A percentile compares a stretch with the other conserved stretches of the same genome.
These are phyloP conservation scores for Exsudoporus frostii DNA, from an alignment of 768 basidiomycete genomes.

Conservation along the genomic window DNA sequence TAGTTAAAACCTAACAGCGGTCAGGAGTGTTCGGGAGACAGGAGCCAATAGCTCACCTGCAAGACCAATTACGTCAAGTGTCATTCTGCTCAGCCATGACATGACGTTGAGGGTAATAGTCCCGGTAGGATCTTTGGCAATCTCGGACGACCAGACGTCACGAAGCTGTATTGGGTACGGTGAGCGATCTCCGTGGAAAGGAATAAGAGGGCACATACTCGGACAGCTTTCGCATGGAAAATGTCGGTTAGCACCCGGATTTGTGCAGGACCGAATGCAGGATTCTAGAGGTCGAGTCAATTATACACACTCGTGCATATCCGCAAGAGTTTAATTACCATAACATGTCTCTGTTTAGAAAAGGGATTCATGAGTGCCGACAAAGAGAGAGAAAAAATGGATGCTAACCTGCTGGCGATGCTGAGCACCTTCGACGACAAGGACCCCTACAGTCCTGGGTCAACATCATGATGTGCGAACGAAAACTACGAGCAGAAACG, in stretches of 20 bases:
- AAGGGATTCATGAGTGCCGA: neutral
- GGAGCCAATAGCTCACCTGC: slow-evolving; percentile 25
- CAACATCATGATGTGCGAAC: neutral
- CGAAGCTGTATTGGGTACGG: slow-evolving; percentile 33
- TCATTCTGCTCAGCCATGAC: slow-evolving; percentile 33
- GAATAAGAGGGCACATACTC: slow-evolving; percentile 32
- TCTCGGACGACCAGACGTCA: slow-evolving; percentile 41
- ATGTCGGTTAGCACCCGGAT: slow-evolving; percentile 57
- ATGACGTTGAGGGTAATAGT: slow-evolving; percentile 27
- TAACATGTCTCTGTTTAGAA: slow-evolving; percentile 8
- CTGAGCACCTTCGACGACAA: slow-evolving; percentile 40
- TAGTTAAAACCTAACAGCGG: slow-evolving; percentile 33
- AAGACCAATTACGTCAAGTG: slow-evolving; percentile 40
- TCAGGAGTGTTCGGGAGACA: too few relatives aligned
- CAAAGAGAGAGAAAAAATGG: neutral
- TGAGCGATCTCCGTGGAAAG: neutral
- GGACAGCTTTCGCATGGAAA: slow-evolving; percentile 52
- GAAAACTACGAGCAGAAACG: neutral
- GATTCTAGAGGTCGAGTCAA: slow-evolving; percentile 42
- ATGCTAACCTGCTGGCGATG: slow-evolving; percentile 37
- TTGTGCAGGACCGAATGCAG: slow-evolving; percentile 61
- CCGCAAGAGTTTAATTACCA: slow-evolving; percentile 33
- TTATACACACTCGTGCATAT: neutral
- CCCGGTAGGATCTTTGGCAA: slow-evolving; percentile 22
- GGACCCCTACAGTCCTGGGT: slow-evolving; percentile 36